Percentiles rank a stretch among this genome's conserved stretches.
phyloP scores from a whole-genome alignment of 1,284 basidiomycete genomes.

The Fomes fomentarius region DNA sequence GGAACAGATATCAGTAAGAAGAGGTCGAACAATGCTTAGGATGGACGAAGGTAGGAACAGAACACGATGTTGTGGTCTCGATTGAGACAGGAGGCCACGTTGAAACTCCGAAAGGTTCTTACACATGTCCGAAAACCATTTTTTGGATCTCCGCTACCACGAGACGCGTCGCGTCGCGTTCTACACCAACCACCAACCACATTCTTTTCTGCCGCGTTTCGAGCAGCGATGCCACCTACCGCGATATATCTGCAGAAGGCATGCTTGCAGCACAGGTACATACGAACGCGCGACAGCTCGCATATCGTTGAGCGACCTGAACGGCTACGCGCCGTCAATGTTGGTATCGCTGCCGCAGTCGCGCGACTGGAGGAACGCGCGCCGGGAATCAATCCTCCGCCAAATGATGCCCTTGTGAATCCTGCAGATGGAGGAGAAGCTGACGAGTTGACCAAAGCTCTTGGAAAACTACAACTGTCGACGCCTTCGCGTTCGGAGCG shows the following conservation, averaged over 20 bases:
- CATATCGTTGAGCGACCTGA: conserved; percentile 88
- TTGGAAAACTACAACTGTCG: conserved; percentile 58
- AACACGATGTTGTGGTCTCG: too few species aligned
- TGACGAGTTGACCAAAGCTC: conserved; percentile 57
- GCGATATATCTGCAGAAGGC: conserved; percentile 61
- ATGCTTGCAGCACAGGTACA: conserved; percentile 77
- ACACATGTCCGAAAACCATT: not conserved
- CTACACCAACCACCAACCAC: not conserved
- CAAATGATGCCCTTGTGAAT: not conserved
- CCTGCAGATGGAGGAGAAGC: conserved; percentile 24
- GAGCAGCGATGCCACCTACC: conserved; percentile 7
- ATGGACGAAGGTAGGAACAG: too few species aligned
- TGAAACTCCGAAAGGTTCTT: not conserved
- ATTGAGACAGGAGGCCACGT: not conserved
- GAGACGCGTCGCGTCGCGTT: conserved; percentile 10
- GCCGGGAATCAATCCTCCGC: not conserved
- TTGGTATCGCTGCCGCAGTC: conserved; percentile 80
- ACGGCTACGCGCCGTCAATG: conserved; percentile 79
- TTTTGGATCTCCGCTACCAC: conserved; percentile 2
- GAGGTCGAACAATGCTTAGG: too few species aligned
- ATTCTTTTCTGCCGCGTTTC: not conserved
- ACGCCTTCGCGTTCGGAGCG: conserved; percentile 9
- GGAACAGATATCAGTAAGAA: not conserved
- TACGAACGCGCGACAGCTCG: conserved; percentile 73
- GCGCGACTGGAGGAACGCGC: conserved; percentile 63